Evolutionary conservation across 345 rosid species (phyloP).

Genomic region (Aurinia saxatilis): DNA sequence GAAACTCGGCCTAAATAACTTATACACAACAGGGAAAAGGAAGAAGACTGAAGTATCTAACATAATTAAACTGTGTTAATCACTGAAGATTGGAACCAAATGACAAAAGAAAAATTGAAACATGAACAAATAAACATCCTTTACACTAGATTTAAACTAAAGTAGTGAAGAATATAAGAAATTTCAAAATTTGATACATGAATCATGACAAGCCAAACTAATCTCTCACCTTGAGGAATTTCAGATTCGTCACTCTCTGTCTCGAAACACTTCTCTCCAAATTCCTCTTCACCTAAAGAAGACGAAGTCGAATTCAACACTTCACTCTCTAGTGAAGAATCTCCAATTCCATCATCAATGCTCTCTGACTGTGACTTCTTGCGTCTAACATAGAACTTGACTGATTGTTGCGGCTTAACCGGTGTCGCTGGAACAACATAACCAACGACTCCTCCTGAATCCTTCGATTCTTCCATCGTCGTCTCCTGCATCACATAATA

Average conservation of each 20-base stretch:
- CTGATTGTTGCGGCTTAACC: background rate
- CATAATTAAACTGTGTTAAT: too few relatives aligned
- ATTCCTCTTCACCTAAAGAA: background rate
- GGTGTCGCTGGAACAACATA: background rate
- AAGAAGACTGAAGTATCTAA: too few relatives aligned
- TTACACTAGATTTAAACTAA: background rate
- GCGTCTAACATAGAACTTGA: constrained; percentile 2
- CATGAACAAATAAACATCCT: too few relatives aligned
- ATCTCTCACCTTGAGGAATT: background rate
- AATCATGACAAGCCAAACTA: background rate
- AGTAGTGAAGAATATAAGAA: background rate
- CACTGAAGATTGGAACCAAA: too few relatives aligned
- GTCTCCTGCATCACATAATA: background rate
- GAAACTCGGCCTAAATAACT: too few relatives aligned
- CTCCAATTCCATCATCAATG: background rate
- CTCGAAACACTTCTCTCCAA: background rate
- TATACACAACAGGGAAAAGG: background rate
- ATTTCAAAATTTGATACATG: background rate
- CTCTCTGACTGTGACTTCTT: background rate
- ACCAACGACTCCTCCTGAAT: background rate
- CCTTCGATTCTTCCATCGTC: background rate
- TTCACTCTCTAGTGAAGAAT: background rate
- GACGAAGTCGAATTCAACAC: too few relatives aligned
- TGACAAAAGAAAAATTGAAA: too few relatives aligned
- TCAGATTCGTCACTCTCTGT: background rate